Evolutionary conservation across 345 rosid genomes (phyloP).

Genomic region (Psidium friedrichsthalianum): DNA sequence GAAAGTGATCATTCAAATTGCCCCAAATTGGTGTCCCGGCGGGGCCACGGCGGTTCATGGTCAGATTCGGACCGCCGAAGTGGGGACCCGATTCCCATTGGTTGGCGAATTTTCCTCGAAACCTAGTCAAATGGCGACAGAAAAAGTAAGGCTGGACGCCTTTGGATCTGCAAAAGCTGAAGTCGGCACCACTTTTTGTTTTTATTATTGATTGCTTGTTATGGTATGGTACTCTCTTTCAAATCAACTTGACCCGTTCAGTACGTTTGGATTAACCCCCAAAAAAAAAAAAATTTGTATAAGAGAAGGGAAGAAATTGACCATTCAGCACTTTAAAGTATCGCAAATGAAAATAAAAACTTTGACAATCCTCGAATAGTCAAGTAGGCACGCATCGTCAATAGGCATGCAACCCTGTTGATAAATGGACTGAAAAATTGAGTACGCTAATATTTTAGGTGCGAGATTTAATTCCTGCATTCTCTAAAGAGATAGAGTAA

Average conservation of each 20-base stretch:
- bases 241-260: not conserved
- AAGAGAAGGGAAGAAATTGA: not conserved
- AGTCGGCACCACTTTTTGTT: not conserved
- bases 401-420: too few relatives aligned
- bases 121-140: not conserved
- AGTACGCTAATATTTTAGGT: too few relatives aligned
- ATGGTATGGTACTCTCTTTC: not conserved
- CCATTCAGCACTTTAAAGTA: not conserved
- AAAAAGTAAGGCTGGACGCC: not conserved
- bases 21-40: not conserved
- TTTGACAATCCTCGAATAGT: not conserved
- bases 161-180: not conserved
- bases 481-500: too few relatives aligned
- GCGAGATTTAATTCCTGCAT: too few relatives aligned
- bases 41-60: not conserved
- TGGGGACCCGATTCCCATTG: not conserved
- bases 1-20: not conserved
- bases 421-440: fast-evolving
- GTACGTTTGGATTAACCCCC: not conserved
- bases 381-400: not conserved
- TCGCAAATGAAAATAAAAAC: not conserved
- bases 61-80: not conserved
- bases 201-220: not conserved
- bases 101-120: not conserved
- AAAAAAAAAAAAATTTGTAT: not conserved